phyloP scores from a whole-genome alignment of 768 basidiomycete genomes.

The Leccinum subtestaceum region DNA sequence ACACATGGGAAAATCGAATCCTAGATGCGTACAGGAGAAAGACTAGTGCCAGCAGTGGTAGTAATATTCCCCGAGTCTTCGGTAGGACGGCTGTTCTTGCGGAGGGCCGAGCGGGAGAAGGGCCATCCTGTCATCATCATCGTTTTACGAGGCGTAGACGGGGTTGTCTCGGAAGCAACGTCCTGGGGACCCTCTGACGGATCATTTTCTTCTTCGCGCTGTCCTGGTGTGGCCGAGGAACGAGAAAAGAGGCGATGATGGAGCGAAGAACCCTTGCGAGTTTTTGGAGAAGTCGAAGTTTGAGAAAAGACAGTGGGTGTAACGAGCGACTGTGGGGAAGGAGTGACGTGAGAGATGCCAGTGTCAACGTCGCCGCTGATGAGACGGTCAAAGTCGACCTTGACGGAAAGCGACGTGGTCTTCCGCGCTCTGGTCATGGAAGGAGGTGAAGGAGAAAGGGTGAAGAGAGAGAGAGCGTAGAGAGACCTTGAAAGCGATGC shows the following conservation, averaged over 20 bases:
- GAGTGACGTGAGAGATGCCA: background rate
- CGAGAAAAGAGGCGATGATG: constrained; percentile 33
- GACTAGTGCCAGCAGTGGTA: background rate
- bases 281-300: constrained; percentile 11
- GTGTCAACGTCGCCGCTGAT: constrained; percentile 27
- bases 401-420: constrained; percentile 25
- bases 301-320: constrained; percentile 21
- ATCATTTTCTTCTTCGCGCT: constrained; percentile 2
- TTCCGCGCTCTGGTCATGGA: constrained; percentile 29
- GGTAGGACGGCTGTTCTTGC: constrained; percentile 13
- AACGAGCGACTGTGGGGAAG: constrained; percentile 23
- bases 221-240: constrained; percentile 15
- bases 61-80: constrained; percentile 5
- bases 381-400: constrained; percentile 33
- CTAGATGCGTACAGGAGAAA: constrained; percentile 13
- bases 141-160: constrained; percentile 25
- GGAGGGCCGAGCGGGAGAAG: constrained; percentile 26
- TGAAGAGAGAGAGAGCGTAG: background rate
- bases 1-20: background rate
- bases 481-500: constrained; percentile 7
- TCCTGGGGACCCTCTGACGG: constrained; percentile 8
- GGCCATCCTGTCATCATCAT: constrained; percentile 26
- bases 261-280: constrained; percentile 19
- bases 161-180: constrained; percentile 7
- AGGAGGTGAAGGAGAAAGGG: background rate